Evolutionary conservation across 306 rosid genomes (phyloP).

Genomic region (Sophora flavescens): DNA sequence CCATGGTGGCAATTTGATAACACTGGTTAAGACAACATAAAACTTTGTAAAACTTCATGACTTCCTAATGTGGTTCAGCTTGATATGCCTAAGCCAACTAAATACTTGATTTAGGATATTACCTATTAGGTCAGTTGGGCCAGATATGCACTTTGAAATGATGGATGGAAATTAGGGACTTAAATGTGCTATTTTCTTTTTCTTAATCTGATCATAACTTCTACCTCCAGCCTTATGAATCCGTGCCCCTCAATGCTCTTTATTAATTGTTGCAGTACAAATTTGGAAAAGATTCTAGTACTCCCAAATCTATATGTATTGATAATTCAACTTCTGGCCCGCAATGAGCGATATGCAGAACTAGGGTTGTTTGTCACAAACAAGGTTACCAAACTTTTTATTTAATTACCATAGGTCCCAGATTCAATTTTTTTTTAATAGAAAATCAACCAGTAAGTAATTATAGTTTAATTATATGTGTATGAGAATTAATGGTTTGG

Average conservation of each 20-base stretch:
- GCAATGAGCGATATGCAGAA: conserved; percentile 83
- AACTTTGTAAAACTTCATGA: not conserved
- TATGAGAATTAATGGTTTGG: too few relatives aligned
- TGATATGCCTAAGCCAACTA: conserved; percentile 31
- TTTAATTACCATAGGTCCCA: too few relatives aligned
- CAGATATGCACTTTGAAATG: conserved; percentile 35
- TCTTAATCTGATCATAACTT: conserved; percentile 25
- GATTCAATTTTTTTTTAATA: too few relatives aligned
- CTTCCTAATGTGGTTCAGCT: conserved; percentile 18
- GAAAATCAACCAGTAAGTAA: too few relatives aligned
- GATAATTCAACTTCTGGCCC: conserved; percentile 79
- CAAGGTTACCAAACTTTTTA: conserved; percentile 65
- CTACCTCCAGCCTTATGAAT: conserved; percentile 17
- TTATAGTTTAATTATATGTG: too few relatives aligned
- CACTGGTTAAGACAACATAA: not conserved
- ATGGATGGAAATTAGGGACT: conserved; percentile 23
- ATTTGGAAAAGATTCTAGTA: conserved; percentile 77
- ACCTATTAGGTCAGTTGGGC: conserved; percentile 26
- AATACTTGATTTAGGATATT: conserved; percentile 33
- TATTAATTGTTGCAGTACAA: conserved; percentile 67
- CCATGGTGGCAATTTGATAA: too few relatives aligned
- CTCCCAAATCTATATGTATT: conserved; percentile 73
- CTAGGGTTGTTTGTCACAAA: conserved; percentile 81
- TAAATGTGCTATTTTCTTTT: conserved; percentile 19
- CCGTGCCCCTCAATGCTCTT: conserved; percentile 30